A percentile compares a stretch with the other conserved stretches of the same genome.
These are phyloP conservation scores for Gracilaria domingensis DNA, from an alignment of 23 red algal genomes.

Conservation along the genomic window DNA sequence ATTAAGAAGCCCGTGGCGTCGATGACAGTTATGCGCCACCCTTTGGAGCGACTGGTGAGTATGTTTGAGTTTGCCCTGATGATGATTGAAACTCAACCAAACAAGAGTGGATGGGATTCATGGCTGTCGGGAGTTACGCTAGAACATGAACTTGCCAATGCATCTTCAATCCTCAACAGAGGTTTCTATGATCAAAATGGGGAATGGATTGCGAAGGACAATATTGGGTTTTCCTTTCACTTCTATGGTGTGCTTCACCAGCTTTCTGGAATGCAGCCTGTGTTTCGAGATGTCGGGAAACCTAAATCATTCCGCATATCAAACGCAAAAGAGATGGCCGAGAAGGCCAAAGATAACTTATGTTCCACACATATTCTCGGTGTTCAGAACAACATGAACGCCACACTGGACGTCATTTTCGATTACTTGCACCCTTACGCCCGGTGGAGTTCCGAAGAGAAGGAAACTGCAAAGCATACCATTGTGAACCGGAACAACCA, in stretches of 20 bases:
- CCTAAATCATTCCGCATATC: slow-evolving; percentile 30
- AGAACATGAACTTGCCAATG: slow-evolving; percentile 36
- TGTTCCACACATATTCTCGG: slow-evolving; percentile 44
- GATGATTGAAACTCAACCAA: slow-evolving; percentile 31
- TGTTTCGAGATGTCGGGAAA: slow-evolving; percentile 31
- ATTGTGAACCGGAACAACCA: slow-evolving; percentile 33
- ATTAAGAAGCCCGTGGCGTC: slow-evolving; percentile 36
- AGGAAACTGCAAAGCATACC: slow-evolving; percentile 6
- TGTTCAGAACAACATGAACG: slow-evolving; percentile 24
- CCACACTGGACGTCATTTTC: slow-evolving; percentile 1
- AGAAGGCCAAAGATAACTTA: slow-evolving; percentile 55
- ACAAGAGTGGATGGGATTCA: slow-evolving; percentile 36
- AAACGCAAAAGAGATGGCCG: slow-evolving; percentile 42
- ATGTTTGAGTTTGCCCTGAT: slow-evolving; percentile 58
- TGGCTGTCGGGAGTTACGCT: slow-evolving; percentile 40
- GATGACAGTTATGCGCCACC: slow-evolving; percentile 43
- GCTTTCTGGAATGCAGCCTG: slow-evolving; percentile 33
- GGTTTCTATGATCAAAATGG: slow-evolving; percentile 29
- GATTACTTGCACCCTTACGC: slow-evolving; percentile 39
- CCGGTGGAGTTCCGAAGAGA: slow-evolving; percentile 25
- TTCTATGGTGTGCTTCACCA: slow-evolving; percentile 56
- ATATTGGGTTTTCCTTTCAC: slow-evolving; percentile 40
- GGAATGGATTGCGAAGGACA: slow-evolving; percentile 18
- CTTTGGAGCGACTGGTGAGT: slow-evolving; percentile 30
- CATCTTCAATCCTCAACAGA: slow-evolving; percentile 38